phyloP scores from a whole-genome alignment of 1,139 yeast species.

The Cylindricascospora bacillispora region DNA sequence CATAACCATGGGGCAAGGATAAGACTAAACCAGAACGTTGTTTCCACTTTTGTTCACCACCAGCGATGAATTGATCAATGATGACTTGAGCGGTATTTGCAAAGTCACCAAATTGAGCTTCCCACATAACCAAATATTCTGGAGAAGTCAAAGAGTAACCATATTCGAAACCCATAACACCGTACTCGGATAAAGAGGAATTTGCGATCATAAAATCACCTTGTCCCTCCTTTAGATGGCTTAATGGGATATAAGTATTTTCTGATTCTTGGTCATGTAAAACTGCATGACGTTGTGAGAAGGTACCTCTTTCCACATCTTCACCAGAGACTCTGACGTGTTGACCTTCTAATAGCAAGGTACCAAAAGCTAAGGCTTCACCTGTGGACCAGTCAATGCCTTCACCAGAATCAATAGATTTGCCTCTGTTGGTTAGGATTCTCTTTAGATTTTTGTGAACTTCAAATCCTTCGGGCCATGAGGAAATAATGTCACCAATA shows the following conservation, averaged over 20 bases:
- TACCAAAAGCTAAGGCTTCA: slow-evolving; percentile 96
- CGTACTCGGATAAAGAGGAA: slow-evolving; percentile 97
- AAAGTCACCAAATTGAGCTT: slow-evolving; percentile 99
- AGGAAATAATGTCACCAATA: slow-evolving; percentile 66
- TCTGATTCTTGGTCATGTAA: slow-evolving; percentile 92
- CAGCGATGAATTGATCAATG: slow-evolving; percentile 90
- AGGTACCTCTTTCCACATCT: slow-evolving; percentile 99
- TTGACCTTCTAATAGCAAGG: slow-evolving; percentile 84
- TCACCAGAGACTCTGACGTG: slow-evolving; percentile 97
- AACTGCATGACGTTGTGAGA: slow-evolving; percentile 98
- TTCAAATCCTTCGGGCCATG: slow-evolving; percentile 81
- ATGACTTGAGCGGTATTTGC: slow-evolving; percentile 99
- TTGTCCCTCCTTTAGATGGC: slow-evolving; percentile 66
- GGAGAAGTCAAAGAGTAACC: slow-evolving; percentile 98
- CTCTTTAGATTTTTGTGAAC: slow-evolving; percentile 95
- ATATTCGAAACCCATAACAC: slow-evolving; percentile 98
- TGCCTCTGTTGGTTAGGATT: slow-evolving; percentile 77
- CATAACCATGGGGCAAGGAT: slow-evolving; percentile 98
- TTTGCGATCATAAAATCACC: slow-evolving; percentile 82
- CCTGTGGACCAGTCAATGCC: slow-evolving; percentile 99
- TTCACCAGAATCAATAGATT: slow-evolving; percentile 78
- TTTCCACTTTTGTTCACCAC: slow-evolving; percentile 97
- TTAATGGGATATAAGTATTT: slow-evolving; percentile 70
- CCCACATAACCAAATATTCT: slow-evolving; percentile 96
- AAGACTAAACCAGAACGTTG: slow-evolving; percentile 95